Conservation (phyloP, 805 yeast species). For the Monosporozyma unispora region DNA sequence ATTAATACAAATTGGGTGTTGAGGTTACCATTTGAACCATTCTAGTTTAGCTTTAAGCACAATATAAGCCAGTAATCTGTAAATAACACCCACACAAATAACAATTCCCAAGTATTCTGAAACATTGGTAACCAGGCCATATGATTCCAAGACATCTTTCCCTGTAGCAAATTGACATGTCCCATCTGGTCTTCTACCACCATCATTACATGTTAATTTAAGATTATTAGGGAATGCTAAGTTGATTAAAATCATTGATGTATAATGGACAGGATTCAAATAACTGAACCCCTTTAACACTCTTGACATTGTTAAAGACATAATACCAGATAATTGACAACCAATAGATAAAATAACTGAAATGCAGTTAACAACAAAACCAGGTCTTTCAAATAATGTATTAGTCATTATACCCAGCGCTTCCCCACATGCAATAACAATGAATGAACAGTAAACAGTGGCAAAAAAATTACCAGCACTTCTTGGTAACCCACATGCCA, state of each 20-base stretch:
- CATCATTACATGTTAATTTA: constrained; percentile 42
- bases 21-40: constrained; percentile 20
- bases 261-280: constrained; percentile 69
- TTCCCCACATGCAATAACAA: constrained; percentile 68
- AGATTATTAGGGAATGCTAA: constrained; percentile 46
- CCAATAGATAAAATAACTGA: constrained; percentile 61
- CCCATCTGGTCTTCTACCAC: constrained; percentile 28
- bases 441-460: constrained; percentile 43
- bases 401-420: constrained; percentile 76
- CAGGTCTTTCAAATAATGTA: constrained; percentile 62
- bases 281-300: constrained; percentile 66
- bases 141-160: constrained; percentile 44
- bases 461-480: constrained; percentile 60
- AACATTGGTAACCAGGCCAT: constrained; percentile 35
- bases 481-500: constrained; percentile 67
- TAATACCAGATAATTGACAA: constrained; percentile 74
- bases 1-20: not conserved
- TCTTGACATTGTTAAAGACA: constrained; percentile 67
- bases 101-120: constrained; percentile 31
- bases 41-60: constrained; percentile 23
- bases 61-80: constrained; percentile 19
- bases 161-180: constrained; percentile 47
- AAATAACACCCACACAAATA: constrained; percentile 22
- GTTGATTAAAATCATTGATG: constrained; percentile 52
- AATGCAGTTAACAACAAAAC: constrained; percentile 69